Evolutionary conservation across 345 rosid genomes (phyloP).

Genomic region (Syzygium jambos): DNA sequence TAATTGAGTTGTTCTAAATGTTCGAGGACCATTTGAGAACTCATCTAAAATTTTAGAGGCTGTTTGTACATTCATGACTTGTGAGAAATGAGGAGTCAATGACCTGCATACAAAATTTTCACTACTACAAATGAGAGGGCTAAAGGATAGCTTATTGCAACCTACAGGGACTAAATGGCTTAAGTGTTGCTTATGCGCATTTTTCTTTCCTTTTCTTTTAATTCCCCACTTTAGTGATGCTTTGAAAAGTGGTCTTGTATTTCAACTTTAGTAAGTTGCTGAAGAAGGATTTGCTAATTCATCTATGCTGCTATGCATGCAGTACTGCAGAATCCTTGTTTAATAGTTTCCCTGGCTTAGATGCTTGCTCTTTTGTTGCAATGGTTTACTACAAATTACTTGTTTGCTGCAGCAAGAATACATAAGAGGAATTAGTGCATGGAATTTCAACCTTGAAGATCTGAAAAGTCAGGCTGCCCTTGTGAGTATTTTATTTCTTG

Average conservation of each 20-base stretch:
- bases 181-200: background rate
- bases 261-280: background rate
- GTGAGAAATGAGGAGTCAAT: background rate
- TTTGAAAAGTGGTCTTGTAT: background rate
- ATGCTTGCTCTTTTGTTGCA: background rate
- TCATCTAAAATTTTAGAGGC: background rate
- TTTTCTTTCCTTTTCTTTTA: background rate
- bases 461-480: conserved; percentile 87
- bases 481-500: conserved; percentile 33
- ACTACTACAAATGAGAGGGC: background rate
- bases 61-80: background rate
- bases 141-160: background rate
- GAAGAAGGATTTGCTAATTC: background rate
- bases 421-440: conserved; percentile 88
- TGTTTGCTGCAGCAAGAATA: conserved; percentile 79
- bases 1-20: background rate
- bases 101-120: background rate
- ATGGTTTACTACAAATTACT: background rate
- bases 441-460: conserved; percentile 97
- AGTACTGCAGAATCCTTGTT: background rate
- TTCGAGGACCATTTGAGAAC: background rate
- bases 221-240: background rate
- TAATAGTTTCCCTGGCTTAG: background rate
- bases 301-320: background rate
- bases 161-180: background rate